These are phyloP conservation scores for Wallacemonas sp. DNA, from an alignment of 208 protist genomes.

Conservation along the genomic window DNA sequence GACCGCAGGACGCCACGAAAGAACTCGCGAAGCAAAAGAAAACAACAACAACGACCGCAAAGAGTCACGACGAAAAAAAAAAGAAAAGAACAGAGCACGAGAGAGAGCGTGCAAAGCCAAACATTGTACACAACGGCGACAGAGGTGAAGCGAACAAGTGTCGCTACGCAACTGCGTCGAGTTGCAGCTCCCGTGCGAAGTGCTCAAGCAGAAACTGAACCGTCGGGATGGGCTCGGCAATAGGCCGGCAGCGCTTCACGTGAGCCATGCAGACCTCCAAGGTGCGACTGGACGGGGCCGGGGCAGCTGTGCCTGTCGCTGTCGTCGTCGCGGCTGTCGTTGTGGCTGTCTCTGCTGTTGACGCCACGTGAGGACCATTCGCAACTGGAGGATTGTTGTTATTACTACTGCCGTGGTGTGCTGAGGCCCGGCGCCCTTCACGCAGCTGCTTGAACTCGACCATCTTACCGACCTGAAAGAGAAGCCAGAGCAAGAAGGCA, in stretches of 20 bases:
- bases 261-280: conserved; percentile 35
- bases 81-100: no score
- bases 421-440: neutral
- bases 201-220: conserved; percentile 50
- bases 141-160: neutral
- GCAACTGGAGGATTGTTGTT: no score
- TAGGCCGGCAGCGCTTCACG: conserved; percentile 46
- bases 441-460: conserved; percentile 4
- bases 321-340: conserved; percentile 7
- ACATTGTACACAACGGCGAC: neutral
- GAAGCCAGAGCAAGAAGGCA: conserved; percentile 69
- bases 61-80: no score
- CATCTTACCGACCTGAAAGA: conserved; percentile 30
- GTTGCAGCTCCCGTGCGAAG: conserved; percentile 46
- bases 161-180: neutral
- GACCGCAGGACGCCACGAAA: no score
- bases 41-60: no score
- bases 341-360: neutral
- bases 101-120: no score
- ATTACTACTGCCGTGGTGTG: neutral
- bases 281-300: conserved; percentile 14
- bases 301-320: neutral
- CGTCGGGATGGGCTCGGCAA: conserved; percentile 60
- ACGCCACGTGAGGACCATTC: neutral
- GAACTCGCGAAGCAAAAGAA: no score